These are phyloP conservation scores for Gleditsia sinensis DNA, from an alignment of 306 rosid genomes.

Conservation along the genomic window DNA sequence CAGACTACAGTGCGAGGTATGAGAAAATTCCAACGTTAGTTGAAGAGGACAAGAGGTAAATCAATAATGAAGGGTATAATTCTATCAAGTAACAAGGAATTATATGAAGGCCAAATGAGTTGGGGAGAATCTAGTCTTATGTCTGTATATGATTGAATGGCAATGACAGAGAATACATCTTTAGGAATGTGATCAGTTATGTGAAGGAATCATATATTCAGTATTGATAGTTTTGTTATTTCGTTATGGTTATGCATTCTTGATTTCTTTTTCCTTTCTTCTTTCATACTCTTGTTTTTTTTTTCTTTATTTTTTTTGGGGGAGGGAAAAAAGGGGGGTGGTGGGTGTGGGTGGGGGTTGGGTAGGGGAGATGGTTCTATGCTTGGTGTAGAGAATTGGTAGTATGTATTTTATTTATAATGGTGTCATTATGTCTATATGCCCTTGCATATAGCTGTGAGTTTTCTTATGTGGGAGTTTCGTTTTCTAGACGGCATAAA, in stretches of 20 bases:
- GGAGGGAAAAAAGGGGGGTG: too few relatives aligned
- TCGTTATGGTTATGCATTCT: too few relatives aligned
- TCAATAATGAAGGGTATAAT: not conserved
- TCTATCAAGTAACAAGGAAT: not conserved
- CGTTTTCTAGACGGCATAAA: not conserved
- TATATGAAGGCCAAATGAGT: not conserved
- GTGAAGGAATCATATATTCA: too few relatives aligned
- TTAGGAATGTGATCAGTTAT: not conserved
- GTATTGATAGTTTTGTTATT: too few relatives aligned
- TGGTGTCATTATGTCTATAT: not conserved
- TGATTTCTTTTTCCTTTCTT: too few relatives aligned
- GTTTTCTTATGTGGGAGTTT: not conserved
- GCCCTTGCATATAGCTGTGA: conserved; percentile 8
- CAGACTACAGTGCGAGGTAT: not conserved
- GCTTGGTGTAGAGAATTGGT: not conserved
- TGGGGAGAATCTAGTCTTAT: not conserved
- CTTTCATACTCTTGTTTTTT: too few relatives aligned
- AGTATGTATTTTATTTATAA: not conserved
- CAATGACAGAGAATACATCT: not conserved
- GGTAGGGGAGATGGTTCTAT: not conserved
- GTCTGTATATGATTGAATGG: not conserved
- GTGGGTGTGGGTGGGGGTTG: too few relatives aligned
- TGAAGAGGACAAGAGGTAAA: not conserved
- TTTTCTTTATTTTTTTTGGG: too few relatives aligned
- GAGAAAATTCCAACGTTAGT: not conserved